Conservation (phyloP, 2,329 filamentous ascomycete genomes). For the Neophaeococcomyces mojaviensis region DNA sequence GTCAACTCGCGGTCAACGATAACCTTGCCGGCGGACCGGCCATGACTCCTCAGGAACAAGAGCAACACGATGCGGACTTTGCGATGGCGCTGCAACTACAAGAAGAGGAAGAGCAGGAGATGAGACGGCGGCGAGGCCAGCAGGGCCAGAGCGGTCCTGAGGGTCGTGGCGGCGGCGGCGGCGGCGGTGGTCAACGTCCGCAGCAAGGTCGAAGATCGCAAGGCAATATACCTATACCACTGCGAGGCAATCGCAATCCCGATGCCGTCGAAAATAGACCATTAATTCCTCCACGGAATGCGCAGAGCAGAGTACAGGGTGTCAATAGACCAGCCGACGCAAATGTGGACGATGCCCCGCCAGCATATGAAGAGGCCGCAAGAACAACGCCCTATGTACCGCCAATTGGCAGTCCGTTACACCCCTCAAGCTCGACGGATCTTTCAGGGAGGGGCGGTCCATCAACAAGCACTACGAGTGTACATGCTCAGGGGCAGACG, state of each 20-base stretch:
- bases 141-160: conserved; percentile 9
- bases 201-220: not conserved
- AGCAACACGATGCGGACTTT: conserved; percentile 64
- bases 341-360: conserved; percentile 47
- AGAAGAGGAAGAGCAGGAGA: conserved; percentile 68
- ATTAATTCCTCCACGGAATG: conserved; percentile 36
- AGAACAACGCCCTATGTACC: conserved; percentile 49
- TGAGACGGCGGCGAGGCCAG: conserved; percentile 17
- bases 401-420: conserved; percentile 39
- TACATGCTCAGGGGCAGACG: conserved; percentile 8
- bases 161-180: not conserved
- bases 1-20: not conserved
- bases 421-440: conserved; percentile 23
- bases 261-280: conserved; percentile 32
- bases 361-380: conserved; percentile 59
- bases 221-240: conserved; percentile 11
- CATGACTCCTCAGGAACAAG: conserved; percentile 48
- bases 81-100: conserved; percentile 87
- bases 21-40: not conserved
- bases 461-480: conserved; percentile 9
- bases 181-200: not conserved
- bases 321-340: conserved; percentile 26
- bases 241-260: conserved; percentile 9
- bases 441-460: conserved; percentile 13
- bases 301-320: conserved; percentile 12